Evolutionary conservation across 2,329 filamentous ascomycete genomes (phyloP), one percentile per base, ranked within the genome.

Genomic region (Penicillium sumatraense): DNA sequence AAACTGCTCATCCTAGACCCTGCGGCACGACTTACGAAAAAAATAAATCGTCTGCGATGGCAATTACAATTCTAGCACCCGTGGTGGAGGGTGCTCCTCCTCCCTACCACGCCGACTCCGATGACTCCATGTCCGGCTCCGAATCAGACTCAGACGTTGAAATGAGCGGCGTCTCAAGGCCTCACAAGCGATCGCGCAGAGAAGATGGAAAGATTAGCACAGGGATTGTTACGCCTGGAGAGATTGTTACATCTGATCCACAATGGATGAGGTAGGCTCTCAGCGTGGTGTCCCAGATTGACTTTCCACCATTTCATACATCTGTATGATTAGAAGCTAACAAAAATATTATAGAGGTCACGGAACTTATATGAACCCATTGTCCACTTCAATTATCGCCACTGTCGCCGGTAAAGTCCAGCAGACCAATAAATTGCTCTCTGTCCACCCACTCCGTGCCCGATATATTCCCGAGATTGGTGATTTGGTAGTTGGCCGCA

Each of bases 341-440:
- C 35, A 20, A 13, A 31, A 31, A 36, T 31, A 42, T 35, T 40
- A 23, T 70, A 90, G 92, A 78, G 95, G 95, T 68, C 95, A 99
- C 78, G 95, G 95, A 64, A 99, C 95, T 47, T 96, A 91, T 74
- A 81, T 90, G 44, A 83, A 84, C 16, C 75, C 83, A 4, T 73
- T 78, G 44, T 74, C 75, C 6, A 85, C 83, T 4, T 83, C 86
- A 56, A 99, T 99, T 70, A 86, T 89, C 54, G 93, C 91, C 45
- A 96, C 95, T 5, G 89, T 99, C 27, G 93, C 93, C 6, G 95
- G 95, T 68, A 93, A 89, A 6, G 83, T 98, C 31, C 88, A 89
- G 70, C 93, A 93, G 72, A 98, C 93, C 57, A 99, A 99, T 83
- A 98, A 97, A 75, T 87, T 99, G 45, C 87, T 99, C 62, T 96